A percentile compares a stretch with the other conserved stretches of the same genome.
These are phyloP conservation scores for Pichia manshurica DNA, from an alignment of 805 yeast genomes.

Conservation along the genomic window DNA sequence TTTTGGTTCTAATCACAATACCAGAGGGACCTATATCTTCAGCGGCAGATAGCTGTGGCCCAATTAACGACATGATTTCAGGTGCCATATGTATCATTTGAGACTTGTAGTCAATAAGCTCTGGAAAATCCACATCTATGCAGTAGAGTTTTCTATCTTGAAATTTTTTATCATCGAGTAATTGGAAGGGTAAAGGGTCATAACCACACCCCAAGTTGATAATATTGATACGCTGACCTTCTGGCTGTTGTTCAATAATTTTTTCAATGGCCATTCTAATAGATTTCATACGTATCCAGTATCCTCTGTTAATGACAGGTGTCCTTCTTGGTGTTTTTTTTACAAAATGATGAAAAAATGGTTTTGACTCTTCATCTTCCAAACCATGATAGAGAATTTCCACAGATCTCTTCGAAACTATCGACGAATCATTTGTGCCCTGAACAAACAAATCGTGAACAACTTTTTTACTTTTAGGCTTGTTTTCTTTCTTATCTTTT, in stretches of 20 bases:
- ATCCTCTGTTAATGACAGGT: slow-evolving; percentile 77
- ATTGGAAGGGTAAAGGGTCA: slow-evolving; percentile 54
- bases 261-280: slow-evolving; percentile 47
- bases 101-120: slow-evolving; percentile 51
- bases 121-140: slow-evolving; percentile 73
- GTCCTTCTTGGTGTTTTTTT: slow-evolving; percentile 61
- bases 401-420: slow-evolving; percentile 76
- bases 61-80: slow-evolving; percentile 44
- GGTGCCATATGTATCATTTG: slow-evolving; percentile 43
- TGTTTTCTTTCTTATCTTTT: neutral
- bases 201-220: slow-evolving; percentile 79
- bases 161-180: slow-evolving; percentile 29
- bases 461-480: neutral
- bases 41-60: slow-evolving; percentile 19
- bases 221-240: slow-evolving; percentile 28
- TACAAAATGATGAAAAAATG: slow-evolving; percentile 64
- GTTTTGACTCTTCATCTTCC: slow-evolving; percentile 15
- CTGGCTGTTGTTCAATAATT: slow-evolving; percentile 33
- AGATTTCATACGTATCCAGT: slow-evolving; percentile 75
- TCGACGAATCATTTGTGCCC: slow-evolving; percentile 79
- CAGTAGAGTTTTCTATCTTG: slow-evolving; percentile 34
- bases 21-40: slow-evolving; percentile 15
- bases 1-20: slow-evolving; percentile 33
- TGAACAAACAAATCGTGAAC: slow-evolving; percentile 68
- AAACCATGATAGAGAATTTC: slow-evolving; percentile 49